phyloP scores from a whole-genome alignment of 306 rosid genomes.

The Carpinus fangiana region DNA sequence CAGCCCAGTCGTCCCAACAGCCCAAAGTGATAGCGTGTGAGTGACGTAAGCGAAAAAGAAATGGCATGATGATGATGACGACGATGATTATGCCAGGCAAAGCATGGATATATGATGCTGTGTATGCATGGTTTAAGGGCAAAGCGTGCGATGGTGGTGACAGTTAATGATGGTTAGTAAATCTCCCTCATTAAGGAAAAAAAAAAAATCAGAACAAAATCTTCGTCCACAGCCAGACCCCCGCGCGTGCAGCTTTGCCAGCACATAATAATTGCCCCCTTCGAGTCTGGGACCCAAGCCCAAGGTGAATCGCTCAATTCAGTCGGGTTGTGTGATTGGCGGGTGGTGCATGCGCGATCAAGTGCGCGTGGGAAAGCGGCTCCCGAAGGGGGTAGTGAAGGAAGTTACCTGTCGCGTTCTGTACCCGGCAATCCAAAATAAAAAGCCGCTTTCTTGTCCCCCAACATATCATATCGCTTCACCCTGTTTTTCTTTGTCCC shows the following conservation, averaged over 20 bases:
- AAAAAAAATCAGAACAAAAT: not conserved
- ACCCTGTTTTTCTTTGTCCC: constrained; percentile 50
- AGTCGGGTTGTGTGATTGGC: not conserved
- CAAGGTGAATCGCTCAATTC: not conserved
- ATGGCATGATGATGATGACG: not conserved
- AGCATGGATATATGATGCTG: constrained; percentile 13
- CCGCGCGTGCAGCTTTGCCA: constrained; percentile 32
- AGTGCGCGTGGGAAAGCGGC: constrained; percentile 17
- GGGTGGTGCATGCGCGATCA: not conserved
- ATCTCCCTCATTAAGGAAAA: constrained; percentile 9
- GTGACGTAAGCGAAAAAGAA: constrained; percentile 27
- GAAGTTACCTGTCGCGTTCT: constrained; percentile 32
- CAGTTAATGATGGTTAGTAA: constrained; percentile 36
- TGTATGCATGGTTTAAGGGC: constrained; percentile 16
- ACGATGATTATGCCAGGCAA: constrained; percentile 14
- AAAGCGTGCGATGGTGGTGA: constrained; percentile 50
- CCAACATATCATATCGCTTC: constrained; percentile 47
- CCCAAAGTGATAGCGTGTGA: constrained; percentile 26
- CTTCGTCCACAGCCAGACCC: constrained; percentile 1
- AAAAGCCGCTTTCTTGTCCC: constrained; percentile 66
- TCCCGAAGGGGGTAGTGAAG: constrained; percentile 3
- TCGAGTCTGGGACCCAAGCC: not conserved
- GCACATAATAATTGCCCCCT: not conserved
- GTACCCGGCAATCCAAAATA: constrained; percentile 45
- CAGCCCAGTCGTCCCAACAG: not conserved